phyloP scores from a whole-genome alignment of 345 rosid genomes.

The Lagerstroemia speciosa region DNA sequence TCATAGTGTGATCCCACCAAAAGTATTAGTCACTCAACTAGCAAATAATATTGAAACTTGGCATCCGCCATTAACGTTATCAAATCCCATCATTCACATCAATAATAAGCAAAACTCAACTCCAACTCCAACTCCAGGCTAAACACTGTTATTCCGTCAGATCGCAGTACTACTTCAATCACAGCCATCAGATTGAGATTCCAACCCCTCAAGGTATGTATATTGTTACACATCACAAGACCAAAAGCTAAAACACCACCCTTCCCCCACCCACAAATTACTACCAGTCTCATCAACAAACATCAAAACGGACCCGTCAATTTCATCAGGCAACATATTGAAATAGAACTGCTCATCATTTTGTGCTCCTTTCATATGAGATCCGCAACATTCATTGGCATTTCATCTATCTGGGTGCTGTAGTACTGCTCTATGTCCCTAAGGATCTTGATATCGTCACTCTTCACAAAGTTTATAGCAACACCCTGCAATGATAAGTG shows the following conservation, averaged over 20 bases:
- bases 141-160: no score
- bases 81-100: no score
- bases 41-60: no score
- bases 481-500: constrained; percentile 49
- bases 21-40: no score
- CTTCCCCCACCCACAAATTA: neutral
- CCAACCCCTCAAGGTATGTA: neutral
- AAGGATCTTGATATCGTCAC: constrained; percentile 80
- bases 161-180: no score
- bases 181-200: neutral
- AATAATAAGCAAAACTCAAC: no score
- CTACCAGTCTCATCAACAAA: neutral
- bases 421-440: constrained; percentile 89
- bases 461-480: constrained; percentile 82
- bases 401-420: constrained; percentile 93
- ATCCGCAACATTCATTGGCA: constrained; percentile 94
- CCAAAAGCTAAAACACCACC: neutral
- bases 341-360: neutral
- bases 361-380: constrained; percentile 31
- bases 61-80: no score
- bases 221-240: constrained; percentile 1
- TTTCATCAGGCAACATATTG: neutral
- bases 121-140: no score
- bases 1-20: no score
- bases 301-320: neutral